Conservation (phyloP, 441 rosid species). For the Erodium trifolium region DNA sequence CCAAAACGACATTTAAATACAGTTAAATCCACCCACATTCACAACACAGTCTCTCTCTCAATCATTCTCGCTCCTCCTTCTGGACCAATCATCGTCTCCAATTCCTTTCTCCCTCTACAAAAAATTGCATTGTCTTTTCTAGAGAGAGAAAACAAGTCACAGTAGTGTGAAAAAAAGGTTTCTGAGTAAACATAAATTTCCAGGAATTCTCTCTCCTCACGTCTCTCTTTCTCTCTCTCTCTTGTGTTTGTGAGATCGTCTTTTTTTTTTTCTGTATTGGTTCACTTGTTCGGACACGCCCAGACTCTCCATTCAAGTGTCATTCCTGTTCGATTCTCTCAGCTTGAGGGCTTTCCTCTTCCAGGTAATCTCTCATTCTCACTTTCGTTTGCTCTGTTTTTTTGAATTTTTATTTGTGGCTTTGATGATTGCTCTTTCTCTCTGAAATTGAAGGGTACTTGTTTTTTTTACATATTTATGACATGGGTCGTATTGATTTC, state of each 20-base stretch:
- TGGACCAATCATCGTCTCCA: conserved; percentile 1
- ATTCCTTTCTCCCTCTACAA: not conserved
- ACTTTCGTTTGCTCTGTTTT: not conserved
- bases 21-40: conserved; percentile 2
- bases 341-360: not conserved
- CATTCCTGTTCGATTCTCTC: conserved; percentile 2
- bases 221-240: conserved; percentile 2
- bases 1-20: conserved; percentile 2
- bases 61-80: not conserved
- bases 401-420: not conserved
- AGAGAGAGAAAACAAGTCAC: conserved; percentile 4
- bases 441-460: conserved; percentile 5
- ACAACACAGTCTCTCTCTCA: not conserved
- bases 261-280: not conserved
- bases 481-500: not conserved
- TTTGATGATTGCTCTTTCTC: not conserved
- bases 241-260: not conserved
- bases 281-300: conserved; percentile 3
- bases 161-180: not conserved
- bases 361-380: conserved; percentile 1
- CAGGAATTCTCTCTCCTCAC: conserved; percentile 9
- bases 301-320: not conserved
- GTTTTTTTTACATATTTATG: not conserved
- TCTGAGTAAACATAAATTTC: conserved; percentile 1
- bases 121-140: not conserved